Conservation (phyloP, 1,284 basidiomycete species). For the Amylostereum areolatum region DNA sequence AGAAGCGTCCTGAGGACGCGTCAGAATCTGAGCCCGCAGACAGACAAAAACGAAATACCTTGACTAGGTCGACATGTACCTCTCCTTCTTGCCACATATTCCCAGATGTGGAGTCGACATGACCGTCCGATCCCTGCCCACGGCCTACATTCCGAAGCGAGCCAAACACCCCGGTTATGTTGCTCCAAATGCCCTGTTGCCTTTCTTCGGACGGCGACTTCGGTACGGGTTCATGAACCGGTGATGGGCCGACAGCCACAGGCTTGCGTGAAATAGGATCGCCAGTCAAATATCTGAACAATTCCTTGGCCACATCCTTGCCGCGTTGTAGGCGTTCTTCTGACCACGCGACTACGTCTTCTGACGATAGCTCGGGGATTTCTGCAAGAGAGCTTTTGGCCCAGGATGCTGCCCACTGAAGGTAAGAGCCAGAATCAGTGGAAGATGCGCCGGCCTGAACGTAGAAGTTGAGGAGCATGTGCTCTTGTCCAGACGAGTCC, state of each 20-base stretch:
- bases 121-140: conserved; percentile 23
- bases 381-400: conserved; percentile 30
- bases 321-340: conserved; percentile 33
- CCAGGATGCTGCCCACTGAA: conserved; percentile 37
- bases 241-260: conserved; percentile 20
- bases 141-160: conserved; percentile 44
- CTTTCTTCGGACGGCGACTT: conserved; percentile 21
- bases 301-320: conserved; percentile 41
- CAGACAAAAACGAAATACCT: conserved; percentile 37
- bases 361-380: conserved; percentile 45
- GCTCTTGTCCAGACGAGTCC: conserved; percentile 66
- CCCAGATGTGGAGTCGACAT: conserved; percentile 27
- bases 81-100: conserved; percentile 66
- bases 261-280: conserved; percentile 35
- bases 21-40: conserved; percentile 3
- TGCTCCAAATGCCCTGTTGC: conserved; percentile 39
- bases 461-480: conserved; percentile 77
- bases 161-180: conserved; percentile 63
- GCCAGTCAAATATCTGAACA: conserved; percentile 69
- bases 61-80: conserved; percentile 70
- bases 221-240: conserved; percentile 7
- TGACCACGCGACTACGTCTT: conserved; percentile 43
- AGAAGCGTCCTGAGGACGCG: conserved; percentile 51
- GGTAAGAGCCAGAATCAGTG: conserved; percentile 29
- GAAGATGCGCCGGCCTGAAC: conserved; percentile 47